phyloP scores from a whole-genome alignment of 768 basidiomycete species.

The Clitopilus hobsonii region DNA sequence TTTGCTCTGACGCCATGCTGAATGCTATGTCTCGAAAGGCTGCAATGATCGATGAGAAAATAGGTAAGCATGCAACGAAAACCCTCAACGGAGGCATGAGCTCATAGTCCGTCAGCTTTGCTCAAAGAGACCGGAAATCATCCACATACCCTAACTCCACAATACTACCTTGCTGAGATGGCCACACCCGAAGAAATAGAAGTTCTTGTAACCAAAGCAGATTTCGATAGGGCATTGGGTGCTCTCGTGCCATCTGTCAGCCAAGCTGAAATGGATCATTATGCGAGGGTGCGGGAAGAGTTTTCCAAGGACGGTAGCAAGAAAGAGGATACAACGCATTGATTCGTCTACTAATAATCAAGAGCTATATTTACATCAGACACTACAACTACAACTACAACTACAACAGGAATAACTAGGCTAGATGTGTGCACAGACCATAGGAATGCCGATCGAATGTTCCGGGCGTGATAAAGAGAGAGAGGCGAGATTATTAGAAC shows the following conservation, averaged over 20 bases:
- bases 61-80: constrained; percentile 41
- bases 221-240: constrained; percentile 72
- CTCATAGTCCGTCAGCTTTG: neutral
- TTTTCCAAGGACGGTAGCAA: constrained; percentile 47
- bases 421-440: neutral
- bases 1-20: constrained; percentile 95
- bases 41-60: constrained; percentile 66
- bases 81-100: neutral
- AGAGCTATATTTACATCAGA: constrained; percentile 1
- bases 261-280: constrained; percentile 81
- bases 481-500: constrained; percentile 44
- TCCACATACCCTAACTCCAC: constrained; percentile 73
- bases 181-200: constrained; percentile 64
- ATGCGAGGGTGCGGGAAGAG: constrained; percentile 62
- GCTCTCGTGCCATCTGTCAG: constrained; percentile 81
- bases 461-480: neutral
- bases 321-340: neutral
- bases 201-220: constrained; percentile 68
- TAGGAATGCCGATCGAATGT: neutral
- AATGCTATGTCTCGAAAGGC: constrained; percentile 93
- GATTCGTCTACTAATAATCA: neutral
- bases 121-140: constrained; percentile 26
- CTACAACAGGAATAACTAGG: neutral
- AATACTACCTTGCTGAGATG: constrained; percentile 86
- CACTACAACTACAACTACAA: neutral